phyloP scores from a whole-genome alignment of 2,329 filamentous ascomycete species.

The Ophiosphaerella herpotricha region DNA sequence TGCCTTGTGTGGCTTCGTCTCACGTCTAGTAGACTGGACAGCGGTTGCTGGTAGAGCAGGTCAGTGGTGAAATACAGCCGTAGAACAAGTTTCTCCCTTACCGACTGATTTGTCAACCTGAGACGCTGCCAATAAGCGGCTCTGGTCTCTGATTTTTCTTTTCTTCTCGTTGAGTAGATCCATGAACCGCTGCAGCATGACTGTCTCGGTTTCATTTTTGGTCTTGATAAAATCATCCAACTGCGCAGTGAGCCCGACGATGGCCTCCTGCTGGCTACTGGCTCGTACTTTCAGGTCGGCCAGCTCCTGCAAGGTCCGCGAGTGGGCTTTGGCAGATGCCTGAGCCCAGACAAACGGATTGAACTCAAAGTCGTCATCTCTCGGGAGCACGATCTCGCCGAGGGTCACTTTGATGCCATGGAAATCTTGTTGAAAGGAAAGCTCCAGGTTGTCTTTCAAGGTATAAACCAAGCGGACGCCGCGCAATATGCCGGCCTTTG shows the following conservation, averaged over 20 bases:
- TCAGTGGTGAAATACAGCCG: not conserved
- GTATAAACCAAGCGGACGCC: constrained; percentile 65
- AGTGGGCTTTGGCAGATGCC: constrained; percentile 57
- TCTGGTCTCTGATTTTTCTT: constrained; percentile 75
- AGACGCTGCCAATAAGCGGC: constrained; percentile 62
- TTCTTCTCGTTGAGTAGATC: constrained; percentile 79
- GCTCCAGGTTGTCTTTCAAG: constrained; percentile 59
- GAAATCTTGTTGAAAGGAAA: constrained; percentile 50
- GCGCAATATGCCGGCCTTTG: constrained; percentile 49
- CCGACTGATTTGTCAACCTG: constrained; percentile 46
- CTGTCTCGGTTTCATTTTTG: constrained; percentile 69
- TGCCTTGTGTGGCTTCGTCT: constrained; percentile 34
- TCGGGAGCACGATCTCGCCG: constrained; percentile 65
- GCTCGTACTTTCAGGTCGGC: constrained; percentile 50
- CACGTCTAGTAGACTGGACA: constrained; percentile 31
- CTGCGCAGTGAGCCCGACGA: constrained; percentile 64
- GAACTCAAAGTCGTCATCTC: constrained; percentile 63
- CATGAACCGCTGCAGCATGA: constrained; percentile 71
- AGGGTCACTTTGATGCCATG: constrained; percentile 54
- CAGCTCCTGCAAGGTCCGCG: constrained; percentile 52
- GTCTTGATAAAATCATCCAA: constrained; percentile 68
- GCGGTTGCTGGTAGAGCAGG: constrained; percentile 25
- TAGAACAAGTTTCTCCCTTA: not conserved
- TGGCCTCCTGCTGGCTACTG: constrained; percentile 58
- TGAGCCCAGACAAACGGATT: constrained; percentile 74